Conservation (phyloP, 306 rosid species). For the Casuarina cunninghamiana region DNA sequence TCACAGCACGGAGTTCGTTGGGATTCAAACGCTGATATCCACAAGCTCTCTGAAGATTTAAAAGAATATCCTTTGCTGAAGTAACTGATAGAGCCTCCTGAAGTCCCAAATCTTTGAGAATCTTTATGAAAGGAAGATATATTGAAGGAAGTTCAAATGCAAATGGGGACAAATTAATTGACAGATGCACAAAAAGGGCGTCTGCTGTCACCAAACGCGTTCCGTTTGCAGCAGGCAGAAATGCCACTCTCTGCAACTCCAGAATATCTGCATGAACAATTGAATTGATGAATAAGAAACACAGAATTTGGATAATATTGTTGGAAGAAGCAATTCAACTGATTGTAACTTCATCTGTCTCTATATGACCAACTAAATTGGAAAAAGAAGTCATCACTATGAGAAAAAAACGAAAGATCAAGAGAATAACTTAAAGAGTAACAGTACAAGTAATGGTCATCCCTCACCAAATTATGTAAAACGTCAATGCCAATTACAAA, state of each 20-base stretch:
- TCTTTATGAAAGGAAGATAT: conserved; percentile 82
- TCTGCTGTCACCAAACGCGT: conserved; percentile 84
- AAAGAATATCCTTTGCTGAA: conserved; percentile 79
- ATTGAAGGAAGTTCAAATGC: conserved; percentile 87
- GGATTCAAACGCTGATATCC: conserved; percentile 95
- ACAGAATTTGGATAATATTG: not conserved
- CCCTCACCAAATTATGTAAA: not conserved
- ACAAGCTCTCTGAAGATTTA: conserved; percentile 79
- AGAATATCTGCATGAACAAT: conserved; percentile 56
- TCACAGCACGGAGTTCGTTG: conserved; percentile 94
- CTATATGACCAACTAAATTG: not conserved
- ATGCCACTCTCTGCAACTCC: conserved; percentile 68
- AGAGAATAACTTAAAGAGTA: not conserved
- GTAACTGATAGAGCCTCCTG: conserved; percentile 75
- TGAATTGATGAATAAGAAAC: conserved; percentile 14
- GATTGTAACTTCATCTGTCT: not conserved
- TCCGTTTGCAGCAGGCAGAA: conserved; percentile 94
- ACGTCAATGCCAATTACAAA: not conserved
- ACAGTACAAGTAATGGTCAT: not conserved
- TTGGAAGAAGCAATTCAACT: not conserved
- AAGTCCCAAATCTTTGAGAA: conserved; percentile 87
- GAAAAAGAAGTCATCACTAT: not conserved
- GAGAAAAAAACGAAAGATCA: not conserved
- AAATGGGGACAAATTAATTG: conserved; percentile 90
- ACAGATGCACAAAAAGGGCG: conserved; percentile 75